phyloP scores from a whole-genome alignment of 2,329 filamentous ascomycete species.

The Diaporthe capsici region DNA sequence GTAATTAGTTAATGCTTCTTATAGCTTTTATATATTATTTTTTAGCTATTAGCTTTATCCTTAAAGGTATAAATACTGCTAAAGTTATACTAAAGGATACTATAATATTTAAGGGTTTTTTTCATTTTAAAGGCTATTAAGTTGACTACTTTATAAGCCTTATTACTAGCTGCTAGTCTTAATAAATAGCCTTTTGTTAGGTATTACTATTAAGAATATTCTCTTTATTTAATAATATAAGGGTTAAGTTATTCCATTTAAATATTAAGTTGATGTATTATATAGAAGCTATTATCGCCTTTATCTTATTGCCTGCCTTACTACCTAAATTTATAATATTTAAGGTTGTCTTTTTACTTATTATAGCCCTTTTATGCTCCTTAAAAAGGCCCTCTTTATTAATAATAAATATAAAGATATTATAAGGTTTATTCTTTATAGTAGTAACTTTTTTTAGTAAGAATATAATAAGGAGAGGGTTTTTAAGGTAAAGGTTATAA shows the following conservation, averaged over 20 bases:
- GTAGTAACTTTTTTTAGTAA: background rate
- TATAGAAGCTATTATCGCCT: background rate
- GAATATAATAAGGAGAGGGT: background rate
- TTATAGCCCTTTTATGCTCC: no score
- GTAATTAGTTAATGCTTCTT: no score
- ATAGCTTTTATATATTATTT: no score
- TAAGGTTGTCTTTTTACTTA: no score
- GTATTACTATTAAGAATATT: background rate
- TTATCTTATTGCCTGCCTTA: background rate
- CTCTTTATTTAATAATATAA: background rate
- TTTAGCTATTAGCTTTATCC: no score
- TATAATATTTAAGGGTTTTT: no score
- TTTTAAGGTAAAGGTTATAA: no score
- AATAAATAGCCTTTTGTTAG: background rate
- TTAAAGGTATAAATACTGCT: no score
- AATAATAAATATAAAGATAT: background rate
- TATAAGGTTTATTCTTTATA: background rate
- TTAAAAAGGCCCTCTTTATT: background rate
- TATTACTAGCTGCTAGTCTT: background rate
- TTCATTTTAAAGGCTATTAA: constrained; percentile 57
- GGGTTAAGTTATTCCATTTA: background rate
- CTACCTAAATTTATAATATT: background rate
- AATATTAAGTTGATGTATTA: background rate
- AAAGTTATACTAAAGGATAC: no score
- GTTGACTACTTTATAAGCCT: background rate